Percentiles rank a stretch among this genome's conserved stretches.
phyloP scores from a whole-genome alignment of 169 alveolate genomes.

The Fabrea salina region DNA sequence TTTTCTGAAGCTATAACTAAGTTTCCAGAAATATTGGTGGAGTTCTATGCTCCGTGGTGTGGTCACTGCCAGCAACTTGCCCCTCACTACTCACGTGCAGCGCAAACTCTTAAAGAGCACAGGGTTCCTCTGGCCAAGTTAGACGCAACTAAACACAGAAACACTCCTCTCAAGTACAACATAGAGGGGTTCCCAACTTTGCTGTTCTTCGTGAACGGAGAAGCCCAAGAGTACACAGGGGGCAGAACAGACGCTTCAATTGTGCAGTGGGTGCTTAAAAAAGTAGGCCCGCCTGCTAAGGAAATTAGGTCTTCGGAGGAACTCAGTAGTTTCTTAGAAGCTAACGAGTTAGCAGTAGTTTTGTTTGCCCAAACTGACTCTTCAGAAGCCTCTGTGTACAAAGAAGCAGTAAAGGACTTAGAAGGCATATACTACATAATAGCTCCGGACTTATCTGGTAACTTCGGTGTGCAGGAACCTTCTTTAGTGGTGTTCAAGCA shows the following conservation, averaged over 20 bases:
- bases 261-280: constrained; percentile 72
- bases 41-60: constrained; percentile 59
- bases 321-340: no score
- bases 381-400: no score
- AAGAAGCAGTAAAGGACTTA: no score
- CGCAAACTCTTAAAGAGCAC: not conserved
- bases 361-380: no score
- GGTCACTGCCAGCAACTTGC: constrained; percentile 35
- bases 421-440: no score
- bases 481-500: constrained; percentile 2
- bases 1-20: no score
- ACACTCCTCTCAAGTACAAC: constrained; percentile 40
- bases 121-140: constrained; percentile 65
- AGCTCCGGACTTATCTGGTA: not conserved
- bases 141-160: constrained; percentile 60
- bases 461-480: not conserved
- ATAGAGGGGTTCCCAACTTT: constrained; percentile 96
- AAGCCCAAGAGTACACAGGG: constrained; percentile 81
- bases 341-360: no score
- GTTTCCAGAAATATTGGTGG: no score
- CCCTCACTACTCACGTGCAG: not conserved
- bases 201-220: constrained; percentile 86
- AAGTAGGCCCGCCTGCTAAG: no score
- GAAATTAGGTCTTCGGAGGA: no score
- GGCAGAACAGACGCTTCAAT: constrained; percentile 84